Percentiles rank a stretch among this genome's conserved stretches.
phyloP scores from a whole-genome alignment of 192 early-diverging fungal species.

The Anaeromyces robustus region DNA sequence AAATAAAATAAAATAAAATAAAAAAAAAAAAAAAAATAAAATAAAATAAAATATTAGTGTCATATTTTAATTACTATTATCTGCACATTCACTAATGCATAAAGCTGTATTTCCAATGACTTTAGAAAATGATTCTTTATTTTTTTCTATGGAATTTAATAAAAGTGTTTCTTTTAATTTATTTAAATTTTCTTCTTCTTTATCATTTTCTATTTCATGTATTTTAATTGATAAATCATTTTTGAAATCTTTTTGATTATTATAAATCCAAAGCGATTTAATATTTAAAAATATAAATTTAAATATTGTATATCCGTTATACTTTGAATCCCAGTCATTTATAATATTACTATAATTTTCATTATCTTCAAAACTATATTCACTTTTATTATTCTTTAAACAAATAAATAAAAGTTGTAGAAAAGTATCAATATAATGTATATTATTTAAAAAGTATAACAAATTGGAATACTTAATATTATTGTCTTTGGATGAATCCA shows the following conservation, averaged over 20 bases:
- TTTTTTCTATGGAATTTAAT: not conserved
- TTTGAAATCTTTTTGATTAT: not conserved
- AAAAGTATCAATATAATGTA: not conserved
- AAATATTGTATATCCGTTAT: not conserved
- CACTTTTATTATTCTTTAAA: not conserved
- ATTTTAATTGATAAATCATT: not conserved
- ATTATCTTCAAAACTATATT: not conserved
- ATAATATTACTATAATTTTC: not conserved
- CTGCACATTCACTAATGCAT: not conserved
- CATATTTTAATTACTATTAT: not conserved
- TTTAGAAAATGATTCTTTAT: not conserved
- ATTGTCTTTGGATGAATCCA: not conserved
- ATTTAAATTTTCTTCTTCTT: not conserved
- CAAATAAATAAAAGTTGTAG: not conserved
- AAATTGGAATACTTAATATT: not conserved
- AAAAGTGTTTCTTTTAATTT: not conserved
- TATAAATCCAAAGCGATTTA: not conserved
- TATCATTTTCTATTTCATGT: not conserved
- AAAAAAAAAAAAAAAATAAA: too few relatives aligned
- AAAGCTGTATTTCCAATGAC: not conserved
- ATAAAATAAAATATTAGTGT: too few relatives aligned
- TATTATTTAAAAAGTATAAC: not conserved
- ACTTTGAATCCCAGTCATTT: not conserved
- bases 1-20: too few relatives aligned
- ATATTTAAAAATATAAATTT: not conserved